Evolutionary conservation across 1,139 yeast species (phyloP).

Genomic region (Kodamaea suecica): DNA sequence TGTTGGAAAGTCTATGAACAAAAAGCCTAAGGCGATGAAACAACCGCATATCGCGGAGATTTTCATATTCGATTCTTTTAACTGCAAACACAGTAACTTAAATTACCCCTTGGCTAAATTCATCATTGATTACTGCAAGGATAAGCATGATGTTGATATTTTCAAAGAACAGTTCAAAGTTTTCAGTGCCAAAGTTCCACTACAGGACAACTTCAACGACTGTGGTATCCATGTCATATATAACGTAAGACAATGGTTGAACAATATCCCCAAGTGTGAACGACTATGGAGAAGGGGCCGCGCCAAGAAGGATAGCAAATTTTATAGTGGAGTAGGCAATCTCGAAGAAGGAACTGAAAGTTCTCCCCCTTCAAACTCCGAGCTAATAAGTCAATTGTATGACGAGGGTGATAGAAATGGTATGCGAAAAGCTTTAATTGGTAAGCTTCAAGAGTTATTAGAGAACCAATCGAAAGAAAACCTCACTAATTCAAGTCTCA

Average conservation of each 20-base stretch:
- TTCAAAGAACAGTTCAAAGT: conserved; percentile 41
- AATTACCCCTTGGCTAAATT: conserved; percentile 57
- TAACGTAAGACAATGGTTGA: conserved; percentile 66
- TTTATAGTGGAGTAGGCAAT: no score
- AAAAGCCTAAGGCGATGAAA: conserved; percentile 6
- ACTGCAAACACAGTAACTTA: conserved; percentile 54
- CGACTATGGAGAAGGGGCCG: conserved; percentile 54
- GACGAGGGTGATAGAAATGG: conserved; percentile 32
- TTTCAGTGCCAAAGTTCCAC: conserved; percentile 64
- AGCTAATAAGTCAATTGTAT: conserved; percentile 17
- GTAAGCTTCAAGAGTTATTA: conserved; percentile 25
- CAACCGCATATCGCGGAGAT: conserved; percentile 40
- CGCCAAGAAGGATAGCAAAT: no score
- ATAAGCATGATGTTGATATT: conserved; percentile 51
- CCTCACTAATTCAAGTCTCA: no score
- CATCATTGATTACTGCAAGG: conserved; percentile 68
- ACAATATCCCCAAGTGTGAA: conserved; percentile 48
- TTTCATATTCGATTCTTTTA: conserved; percentile 75
- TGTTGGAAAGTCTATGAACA: not conserved
- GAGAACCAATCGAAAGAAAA: conserved; percentile 14
- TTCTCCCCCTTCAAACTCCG: conserved; percentile 9
- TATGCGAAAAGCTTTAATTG: conserved; percentile 31
- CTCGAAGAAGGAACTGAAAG: no score
- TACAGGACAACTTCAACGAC: conserved; percentile 85
- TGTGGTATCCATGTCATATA: conserved; percentile 93